Evolutionary conservation across 441 rosid genomes (phyloP).

Genomic region (Gossypium schwendimanii): DNA sequence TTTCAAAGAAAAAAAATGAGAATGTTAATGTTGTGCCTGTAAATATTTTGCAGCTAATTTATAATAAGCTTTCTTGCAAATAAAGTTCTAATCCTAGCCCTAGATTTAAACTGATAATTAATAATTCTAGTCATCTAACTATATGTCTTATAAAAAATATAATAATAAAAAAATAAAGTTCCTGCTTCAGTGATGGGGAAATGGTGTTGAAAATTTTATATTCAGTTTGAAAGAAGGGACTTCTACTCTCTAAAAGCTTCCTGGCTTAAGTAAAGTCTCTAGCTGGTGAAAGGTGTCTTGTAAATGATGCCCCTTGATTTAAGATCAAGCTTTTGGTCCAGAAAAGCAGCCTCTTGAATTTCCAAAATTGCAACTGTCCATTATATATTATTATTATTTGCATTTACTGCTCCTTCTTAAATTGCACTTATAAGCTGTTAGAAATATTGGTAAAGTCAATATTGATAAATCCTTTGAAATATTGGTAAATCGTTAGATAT

Average conservation of each 20-base stretch:
- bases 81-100: neutral
- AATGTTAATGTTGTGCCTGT: neutral
- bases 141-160: neutral
- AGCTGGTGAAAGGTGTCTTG: neutral
- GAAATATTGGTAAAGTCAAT: no score
- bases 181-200: no score
- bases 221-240: neutral
- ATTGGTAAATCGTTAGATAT: no score
- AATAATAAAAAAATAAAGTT: neutral
- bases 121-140: neutral
- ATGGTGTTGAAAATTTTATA: neutral
- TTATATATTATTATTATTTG: neutral
- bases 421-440: neutral
- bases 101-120: neutral
- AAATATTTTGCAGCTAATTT: neutral
- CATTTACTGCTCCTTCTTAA: neutral
- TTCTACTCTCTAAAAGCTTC: neutral
- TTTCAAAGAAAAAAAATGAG: neutral
- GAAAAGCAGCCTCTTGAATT: neutral
- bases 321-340: neutral
- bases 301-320: neutral
- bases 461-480: no score
- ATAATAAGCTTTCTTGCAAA: neutral
- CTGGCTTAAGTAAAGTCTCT: neutral
- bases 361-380: neutral